phyloP scores from a whole-genome alignment of 805 yeast species.

The Metschnikowia amazonensis region DNA sequence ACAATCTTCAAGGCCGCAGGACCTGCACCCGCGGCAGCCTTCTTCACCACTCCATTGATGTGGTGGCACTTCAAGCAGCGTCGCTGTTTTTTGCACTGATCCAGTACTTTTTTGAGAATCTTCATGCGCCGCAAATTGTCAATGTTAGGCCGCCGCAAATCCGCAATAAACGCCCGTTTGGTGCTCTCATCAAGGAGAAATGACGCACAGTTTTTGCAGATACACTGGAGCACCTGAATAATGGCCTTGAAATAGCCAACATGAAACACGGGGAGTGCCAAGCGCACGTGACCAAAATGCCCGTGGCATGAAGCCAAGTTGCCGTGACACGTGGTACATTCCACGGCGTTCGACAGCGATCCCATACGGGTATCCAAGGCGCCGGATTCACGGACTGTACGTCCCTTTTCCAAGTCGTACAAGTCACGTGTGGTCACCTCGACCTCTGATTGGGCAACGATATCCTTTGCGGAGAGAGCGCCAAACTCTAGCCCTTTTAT shows the following conservation, averaged over 20 bases:
- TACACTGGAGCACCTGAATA: constrained; percentile 80
- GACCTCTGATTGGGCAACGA: constrained; percentile 89
- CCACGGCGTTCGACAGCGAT: constrained; percentile 77
- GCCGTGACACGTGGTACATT: constrained; percentile 90
- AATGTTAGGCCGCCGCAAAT: constrained; percentile 79
- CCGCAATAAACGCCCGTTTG: constrained; percentile 66
- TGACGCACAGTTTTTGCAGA: constrained; percentile 86
- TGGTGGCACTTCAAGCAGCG: constrained; percentile 85
- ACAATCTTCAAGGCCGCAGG: constrained; percentile 92
- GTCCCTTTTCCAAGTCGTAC: constrained; percentile 84
- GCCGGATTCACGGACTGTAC: constrained; percentile 78
- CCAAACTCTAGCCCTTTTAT: constrained; percentile 90
- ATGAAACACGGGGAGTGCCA: constrained; percentile 95
- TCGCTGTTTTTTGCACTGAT: constrained; percentile 94
- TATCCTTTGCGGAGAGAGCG: constrained; percentile 87
- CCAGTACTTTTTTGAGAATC: constrained; percentile 73
- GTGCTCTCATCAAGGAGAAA: constrained; percentile 69
- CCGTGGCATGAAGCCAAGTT: constrained; percentile 94
- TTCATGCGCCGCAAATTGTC: constrained; percentile 93
- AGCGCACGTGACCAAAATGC: constrained; percentile 91
- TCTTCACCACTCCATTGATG: constrained; percentile 93
- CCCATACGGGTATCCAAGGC: constrained; percentile 95
- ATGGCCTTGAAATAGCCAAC: constrained; percentile 95
- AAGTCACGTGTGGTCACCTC: constrained; percentile 89
- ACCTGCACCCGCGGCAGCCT: constrained; percentile 87